Percentiles rank a stretch among this genome's conserved stretches.
These are phyloP conservation scores for Paramecium pentaurelia DNA, from an alignment of 73 alveolate species.

Conservation along the genomic window DNA sequence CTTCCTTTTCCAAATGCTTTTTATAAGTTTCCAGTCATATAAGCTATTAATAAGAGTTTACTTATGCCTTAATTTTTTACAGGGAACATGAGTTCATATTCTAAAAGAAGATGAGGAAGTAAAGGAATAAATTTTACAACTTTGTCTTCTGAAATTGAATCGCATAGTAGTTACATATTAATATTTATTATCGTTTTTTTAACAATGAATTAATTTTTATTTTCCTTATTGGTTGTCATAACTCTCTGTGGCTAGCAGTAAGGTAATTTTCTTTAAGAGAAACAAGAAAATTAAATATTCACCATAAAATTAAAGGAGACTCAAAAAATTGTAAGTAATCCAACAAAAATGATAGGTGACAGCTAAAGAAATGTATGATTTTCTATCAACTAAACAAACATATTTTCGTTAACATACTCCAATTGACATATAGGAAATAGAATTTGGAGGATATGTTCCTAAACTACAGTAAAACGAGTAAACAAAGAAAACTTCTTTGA, in stretches of 20 bases:
- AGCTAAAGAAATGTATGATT: constrained; percentile 21
- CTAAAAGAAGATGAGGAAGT: constrained; percentile 27
- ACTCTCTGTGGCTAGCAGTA: background rate
- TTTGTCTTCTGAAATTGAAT: background rate
- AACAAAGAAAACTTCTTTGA: background rate
- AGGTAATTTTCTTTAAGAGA: background rate
- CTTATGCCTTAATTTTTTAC: background rate
- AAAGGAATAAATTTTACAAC: background rate
- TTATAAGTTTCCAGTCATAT: constrained; percentile 22
- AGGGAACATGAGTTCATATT: constrained; percentile 30
- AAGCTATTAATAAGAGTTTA: background rate
- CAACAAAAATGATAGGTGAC: background rate
- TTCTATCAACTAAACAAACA: constrained; percentile 1
- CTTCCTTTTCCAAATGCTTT: constrained; percentile 30
- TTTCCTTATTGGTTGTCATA: background rate
- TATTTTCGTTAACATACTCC: background rate
- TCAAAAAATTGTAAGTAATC: background rate
- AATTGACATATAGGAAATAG: background rate
- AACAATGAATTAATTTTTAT: background rate
- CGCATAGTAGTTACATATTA: background rate
- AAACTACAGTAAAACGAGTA: background rate
- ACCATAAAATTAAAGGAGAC: background rate
- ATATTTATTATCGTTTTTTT: background rate
- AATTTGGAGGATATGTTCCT: background rate
- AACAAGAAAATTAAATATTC: background rate